Evolutionary conservation across 495 filamentous ascomycete genomes (phyloP), one percentile per base, ranked within the genome.

Genomic region (Xylaria venustula): DNA sequence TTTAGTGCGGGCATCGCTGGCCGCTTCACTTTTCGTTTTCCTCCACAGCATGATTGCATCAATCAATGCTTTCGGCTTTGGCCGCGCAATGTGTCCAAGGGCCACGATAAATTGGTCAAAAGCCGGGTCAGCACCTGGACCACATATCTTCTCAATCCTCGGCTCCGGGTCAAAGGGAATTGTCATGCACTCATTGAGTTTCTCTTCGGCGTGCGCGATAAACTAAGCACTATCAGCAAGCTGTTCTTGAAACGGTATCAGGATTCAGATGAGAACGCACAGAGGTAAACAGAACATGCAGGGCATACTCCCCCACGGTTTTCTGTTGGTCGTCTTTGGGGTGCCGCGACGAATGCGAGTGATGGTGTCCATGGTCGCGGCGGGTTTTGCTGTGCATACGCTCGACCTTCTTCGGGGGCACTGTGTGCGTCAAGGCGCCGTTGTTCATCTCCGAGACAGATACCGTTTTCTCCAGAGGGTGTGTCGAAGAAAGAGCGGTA

Each of bases 31-130:
- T 75, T 96, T 97, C 41, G 83, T 87, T 72, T 97, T 97, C 41
- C 95, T 85, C 94, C 94, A 98, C 20, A 92, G 85, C 91, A 98
- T 98, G 62, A 98, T 89, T 9, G 91, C 91, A 73, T 98, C 93
- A 64, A 98, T 96, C 54, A 98, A 73, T n/a, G 91, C 89, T 66
- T 93, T 97, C 4, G 94, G 95, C 65, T 97, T 96, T 66, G 90
- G 88, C 32, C 91, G 88, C 54, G 92, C 91, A 68, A 99, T 96
- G 72, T 93, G 91, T 23, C 94, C 94, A 47, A 98, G 79, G 17
- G 95, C 93, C 4, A 88, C 88, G 47, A 99, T 93, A 65, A 97
- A 84, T 72, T 97, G 94, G 75, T 99, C 94, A 68, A 99, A 97
- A n/a, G 83, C 85, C 5, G 88, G 81, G 70, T 99, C 94, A 15